Percentiles rank a stretch among this genome's conserved stretches.
Evolutionary conservation across 495 filamentous ascomycete species (phyloP).

Genomic region (Ramalina intermedia): DNA sequence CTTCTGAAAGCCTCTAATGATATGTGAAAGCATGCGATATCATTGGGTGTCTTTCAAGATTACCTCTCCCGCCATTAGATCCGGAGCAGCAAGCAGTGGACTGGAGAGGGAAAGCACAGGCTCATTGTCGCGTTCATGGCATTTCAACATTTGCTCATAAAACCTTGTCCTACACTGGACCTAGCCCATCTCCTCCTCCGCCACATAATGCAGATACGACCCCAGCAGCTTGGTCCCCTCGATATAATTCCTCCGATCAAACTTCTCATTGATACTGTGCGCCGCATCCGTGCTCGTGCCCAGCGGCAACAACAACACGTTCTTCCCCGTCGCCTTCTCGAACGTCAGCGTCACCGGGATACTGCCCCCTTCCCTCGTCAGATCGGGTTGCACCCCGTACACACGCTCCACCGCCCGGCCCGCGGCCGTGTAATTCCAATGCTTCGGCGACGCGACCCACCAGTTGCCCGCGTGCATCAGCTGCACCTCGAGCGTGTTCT

Average conservation of each 20-base stretch:
- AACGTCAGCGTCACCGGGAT: conserved; percentile 96
- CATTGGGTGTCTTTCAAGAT: no score
- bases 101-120: no score
- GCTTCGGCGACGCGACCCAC: conserved; percentile 94
- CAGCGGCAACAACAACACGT: conserved; percentile 90
- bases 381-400: conserved; percentile 81
- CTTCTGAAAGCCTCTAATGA: no score
- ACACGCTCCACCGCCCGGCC: conserved; percentile 86
- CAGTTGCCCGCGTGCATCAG: conserved; percentile 86
- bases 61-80: no score
- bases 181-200: conserved; percentile 57
- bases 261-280: conserved; percentile 95
- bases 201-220: conserved; percentile 92
- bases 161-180: no score
- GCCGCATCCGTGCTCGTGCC: conserved; percentile 92
- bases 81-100: no score
- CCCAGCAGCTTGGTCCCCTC: conserved; percentile 94
- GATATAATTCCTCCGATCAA: conserved; percentile 93
- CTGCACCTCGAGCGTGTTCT: conserved; percentile 73
- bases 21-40: no score
- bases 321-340: conserved; percentile 97
- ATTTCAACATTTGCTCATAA: not conserved
- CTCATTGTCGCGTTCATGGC: not conserved
- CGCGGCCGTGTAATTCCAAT: conserved; percentile 95
- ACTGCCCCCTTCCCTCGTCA: conserved; percentile 92